phyloP scores from a whole-genome alignment of 768 basidiomycete genomes.

The Macrolepiota fuliginosa region DNA sequence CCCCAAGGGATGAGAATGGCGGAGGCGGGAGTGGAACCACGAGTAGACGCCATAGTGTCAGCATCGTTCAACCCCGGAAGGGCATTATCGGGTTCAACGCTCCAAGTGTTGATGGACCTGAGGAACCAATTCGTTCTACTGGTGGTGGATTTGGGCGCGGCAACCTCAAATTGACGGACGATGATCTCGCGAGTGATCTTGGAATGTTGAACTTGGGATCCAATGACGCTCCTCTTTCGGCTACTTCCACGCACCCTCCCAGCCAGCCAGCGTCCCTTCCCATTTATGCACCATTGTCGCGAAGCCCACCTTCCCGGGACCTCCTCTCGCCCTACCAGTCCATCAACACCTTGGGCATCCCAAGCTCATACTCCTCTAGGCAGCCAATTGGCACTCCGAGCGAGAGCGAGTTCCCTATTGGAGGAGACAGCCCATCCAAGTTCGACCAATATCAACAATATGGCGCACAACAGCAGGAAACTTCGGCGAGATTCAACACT shows the following conservation, averaged over 20 bases:
- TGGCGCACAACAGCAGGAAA: slow-evolving; percentile 29
- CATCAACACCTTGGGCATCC: slow-evolving; percentile 58
- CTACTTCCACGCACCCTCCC: slow-evolving; percentile 48
- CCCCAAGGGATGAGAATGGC: slow-evolving; percentile 60
- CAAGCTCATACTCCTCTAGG: slow-evolving; percentile 45
- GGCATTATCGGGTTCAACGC: slow-evolving; percentile 69
- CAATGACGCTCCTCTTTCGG: slow-evolving; percentile 33
- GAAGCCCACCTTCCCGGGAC: slow-evolving; percentile 58
- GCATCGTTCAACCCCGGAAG: slow-evolving; percentile 73
- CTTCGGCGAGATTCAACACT: slow-evolving; percentile 62
- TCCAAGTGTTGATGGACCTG: slow-evolving; percentile 40
- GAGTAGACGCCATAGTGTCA: slow-evolving; percentile 80
- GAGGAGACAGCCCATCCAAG: slow-evolving; percentile 36
- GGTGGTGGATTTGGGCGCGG: slow-evolving; percentile 42
- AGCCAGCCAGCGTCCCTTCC: slow-evolving; percentile 77
- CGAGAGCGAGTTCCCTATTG: slow-evolving; percentile 55
- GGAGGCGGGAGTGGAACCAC: slow-evolving; percentile 75
- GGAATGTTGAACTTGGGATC: slow-evolving; percentile 57
- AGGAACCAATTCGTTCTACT: slow-evolving; percentile 31
- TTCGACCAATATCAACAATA: slow-evolving; percentile 24
- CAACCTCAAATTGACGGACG: slow-evolving; percentile 71
- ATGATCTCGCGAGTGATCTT: slow-evolving; percentile 75
- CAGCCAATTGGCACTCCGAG: slow-evolving; percentile 59
- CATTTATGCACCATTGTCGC: slow-evolving; percentile 67
- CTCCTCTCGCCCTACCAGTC: slow-evolving; percentile 51